Percentiles rank a stretch among this genome's conserved stretches.
Conservation (phyloP, 2,329 filamentous ascomycete species). For the Penicillium sp. region DNA sequence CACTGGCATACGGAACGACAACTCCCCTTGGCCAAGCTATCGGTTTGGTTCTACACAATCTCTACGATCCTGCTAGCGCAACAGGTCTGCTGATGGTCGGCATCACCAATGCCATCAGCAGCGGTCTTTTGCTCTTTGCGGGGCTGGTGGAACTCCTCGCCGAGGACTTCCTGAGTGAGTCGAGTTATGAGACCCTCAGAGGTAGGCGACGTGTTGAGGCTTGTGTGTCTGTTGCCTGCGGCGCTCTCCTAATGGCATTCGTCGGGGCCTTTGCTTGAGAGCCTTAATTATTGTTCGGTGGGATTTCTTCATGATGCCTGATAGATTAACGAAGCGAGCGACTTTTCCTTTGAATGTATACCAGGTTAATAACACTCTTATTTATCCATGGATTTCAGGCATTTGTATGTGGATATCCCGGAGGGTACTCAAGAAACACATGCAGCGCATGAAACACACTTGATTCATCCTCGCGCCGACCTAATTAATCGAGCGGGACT, state of each 20-base stretch:
- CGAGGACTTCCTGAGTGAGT: slow-evolving; percentile 67
- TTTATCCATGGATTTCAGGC: neutral
- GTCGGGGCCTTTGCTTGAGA: slow-evolving; percentile 56
- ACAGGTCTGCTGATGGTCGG: slow-evolving; percentile 72
- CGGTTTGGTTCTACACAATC: slow-evolving; percentile 63
- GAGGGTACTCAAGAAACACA: neutral
- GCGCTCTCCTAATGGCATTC: slow-evolving; percentile 56
- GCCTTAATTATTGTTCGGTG: neutral
- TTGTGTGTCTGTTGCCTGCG: slow-evolving; percentile 53
- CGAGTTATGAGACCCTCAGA: slow-evolving; percentile 52
- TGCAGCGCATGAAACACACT: neutral
- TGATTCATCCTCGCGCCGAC: neutral
- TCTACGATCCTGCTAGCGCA: slow-evolving; percentile 71
- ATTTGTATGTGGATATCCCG: neutral
- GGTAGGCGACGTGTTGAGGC: slow-evolving; percentile 54
- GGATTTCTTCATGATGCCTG: neutral
- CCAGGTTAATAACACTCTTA: neutral
- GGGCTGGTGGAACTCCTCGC: slow-evolving; percentile 75
- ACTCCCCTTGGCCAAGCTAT: slow-evolving; percentile 79
- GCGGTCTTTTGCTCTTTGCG: slow-evolving; percentile 70
- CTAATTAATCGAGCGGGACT: slow-evolving; percentile 6
- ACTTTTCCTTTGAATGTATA: neutral
- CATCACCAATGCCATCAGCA: slow-evolving; percentile 77
- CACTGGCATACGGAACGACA: slow-evolving; percentile 56
- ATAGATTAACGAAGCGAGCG: slow-evolving; percentile 2